Base-by-base conservation (phyloP, 495 filamentous ascomycete species). In the Halenospora varia region DNA sequence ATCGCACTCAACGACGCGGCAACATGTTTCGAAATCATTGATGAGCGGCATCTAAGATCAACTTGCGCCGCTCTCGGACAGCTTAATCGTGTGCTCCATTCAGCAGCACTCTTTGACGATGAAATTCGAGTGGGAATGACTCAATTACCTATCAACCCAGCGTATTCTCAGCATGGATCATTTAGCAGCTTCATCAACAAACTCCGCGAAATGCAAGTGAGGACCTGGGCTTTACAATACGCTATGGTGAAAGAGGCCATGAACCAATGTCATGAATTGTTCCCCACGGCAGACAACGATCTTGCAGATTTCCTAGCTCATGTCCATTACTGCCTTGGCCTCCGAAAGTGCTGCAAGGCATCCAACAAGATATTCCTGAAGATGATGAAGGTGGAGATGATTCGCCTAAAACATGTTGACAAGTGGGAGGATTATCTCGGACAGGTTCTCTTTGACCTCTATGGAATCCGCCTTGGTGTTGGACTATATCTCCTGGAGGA, bases 361-460 rank as follows among this genome's bases (percentile, higher is more conserved):
- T 89, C 89, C 2, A 85, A 87, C 64, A 87, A 91, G 71, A 81
- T 87, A 20, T 93, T 97, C 73, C 76, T 97, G n/a, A 90, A 87
- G 59, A 79, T 97, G 66, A 82, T 94, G 75, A 90, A 90, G 64
- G 76, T 89, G 6, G 95, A 97, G 65, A 75, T 93, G 11, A 70
- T 91, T 24, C 79, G 81, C 35, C 72, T 78, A 58, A 75, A 83
- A 50, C 76, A 81, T 25, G 80, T 83, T 41, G 82, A 88, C 39
- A 86, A 84, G 54, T 88, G 83, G 75, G 88, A 90, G 62, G 77
- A 81, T 62, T 91, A 97, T 64, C 77, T 93, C 11, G 85, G 86
- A 23, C 92, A 97, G 66, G 81, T 94, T 6, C 78, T 97, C n/a
- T 91, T 85, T 66, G 92, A 97, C 69, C 77, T 96, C 2, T 86